Evolutionary conservation across 1,139 yeast species (phyloP), one percentile per base, ranked within the genome.

Genomic region (Magnusiomyces tetraspermus): DNA sequence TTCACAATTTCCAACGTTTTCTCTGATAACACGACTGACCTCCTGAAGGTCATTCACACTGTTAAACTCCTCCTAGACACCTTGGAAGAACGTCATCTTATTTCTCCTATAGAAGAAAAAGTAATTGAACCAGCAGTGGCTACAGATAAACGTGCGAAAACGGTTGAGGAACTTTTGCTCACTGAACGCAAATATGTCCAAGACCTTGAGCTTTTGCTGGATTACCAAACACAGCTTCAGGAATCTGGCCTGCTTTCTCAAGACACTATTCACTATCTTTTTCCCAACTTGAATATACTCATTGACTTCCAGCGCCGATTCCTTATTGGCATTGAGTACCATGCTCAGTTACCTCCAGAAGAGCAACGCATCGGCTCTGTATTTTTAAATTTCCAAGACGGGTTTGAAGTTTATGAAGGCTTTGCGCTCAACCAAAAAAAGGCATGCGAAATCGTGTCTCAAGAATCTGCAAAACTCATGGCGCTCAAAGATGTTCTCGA

Each of bases 181-280:
- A 88, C 96, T 1, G 99, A 92, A 69, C 76, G 97, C 59, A 89
- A 87, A 67, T 92, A 84, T 66, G 96, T 92, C 22, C 88, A 85
- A 66, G 97, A 92, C 67, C 72, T 92, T 60, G 97, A 90, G 67
- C 76, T 80, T 15, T 69, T 92, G 61, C 75, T 78, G 49, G 71
- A 70, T 46, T 94, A 88, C 68, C 83, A 83, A 65, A 74, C 77
- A 53, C 94, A 85, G 60, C 71, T 92, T 44, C 71, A 78, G 51
- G 73, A 75, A 22, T 78, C 82, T 13, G 92, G 85, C 57, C 70
- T 83, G 38, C 76, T 92, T 22, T 78, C 90, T 5, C 80, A 83
- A 21, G 97, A 90, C 61, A 89, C 85, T 59, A 76, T 89, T 51
- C 90, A 87, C 66, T 76, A 78, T 64, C 69, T 92, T 44, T 88